Base-by-base conservation (phyloP, 495 filamentous ascomycete genomes). In the Lepraria neglecta region DNA sequence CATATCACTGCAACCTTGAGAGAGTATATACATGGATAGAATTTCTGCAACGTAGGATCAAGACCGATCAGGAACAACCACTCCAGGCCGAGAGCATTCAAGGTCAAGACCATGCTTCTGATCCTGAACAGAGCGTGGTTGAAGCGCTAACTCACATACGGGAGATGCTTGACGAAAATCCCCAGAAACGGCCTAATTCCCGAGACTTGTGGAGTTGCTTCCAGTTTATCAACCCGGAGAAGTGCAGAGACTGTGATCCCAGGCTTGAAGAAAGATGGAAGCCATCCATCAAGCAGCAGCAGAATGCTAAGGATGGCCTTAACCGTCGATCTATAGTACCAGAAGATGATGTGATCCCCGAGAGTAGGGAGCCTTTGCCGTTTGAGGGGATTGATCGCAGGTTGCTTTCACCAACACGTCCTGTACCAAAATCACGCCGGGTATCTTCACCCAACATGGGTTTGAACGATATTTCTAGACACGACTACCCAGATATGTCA, bases 231-330 rank as follows among this genome's bases (percentile, higher is more conserved):
- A 44, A 46, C 21, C 3, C 47, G 19, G 10, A 38, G 21, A 4
- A 1, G 19, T 60, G 58, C 42, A 38, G 14, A 43, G 58, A 60
- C 21, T 60, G 58, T 42, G 58, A 60, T 43, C 58, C 58, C 15
- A 50, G 58, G 6, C 12, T 10, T 0, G 3, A 21, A 21, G 31
- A 60, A 0, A 43, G 31, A 9, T 60, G 58, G 58, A 44, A 50
- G 30, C 58, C 58, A 3, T 51, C 47, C 3, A 11, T 2, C 15
- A 40, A 7, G 17, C 35, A 52, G 35, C 35, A 43, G 11, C 17
- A 17, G 30, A 4, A 43, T 2, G 54, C 35, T 28, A 4, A 56
- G 38, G 30, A n/a, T 17, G 54, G 54, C 38, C 28, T 56, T 17
- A 56, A 56, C 12, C 38, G 54, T n/a, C 54, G 54, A 1, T 56